Percentiles rank a stretch among this genome's conserved stretches.
These are phyloP conservation scores for Didymosphaeria variabile DNA, from an alignment of 2,329 filamentous ascomycete genomes.

Conservation along the genomic window DNA sequence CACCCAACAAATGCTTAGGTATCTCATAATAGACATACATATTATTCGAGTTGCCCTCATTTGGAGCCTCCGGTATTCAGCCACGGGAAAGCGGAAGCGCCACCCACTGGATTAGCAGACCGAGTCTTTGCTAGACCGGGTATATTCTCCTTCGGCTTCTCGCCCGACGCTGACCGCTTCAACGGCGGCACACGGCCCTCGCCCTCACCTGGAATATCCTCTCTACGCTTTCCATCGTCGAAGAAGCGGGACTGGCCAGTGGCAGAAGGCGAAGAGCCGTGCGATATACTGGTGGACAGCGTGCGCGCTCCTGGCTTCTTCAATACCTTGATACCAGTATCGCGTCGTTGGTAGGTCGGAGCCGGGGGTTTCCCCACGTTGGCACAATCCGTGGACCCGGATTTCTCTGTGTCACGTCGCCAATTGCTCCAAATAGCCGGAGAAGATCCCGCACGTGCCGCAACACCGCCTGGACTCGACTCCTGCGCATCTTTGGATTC, in stretches of 20 bases:
- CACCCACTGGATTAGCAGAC: conserved; percentile 83
- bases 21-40: not conserved
- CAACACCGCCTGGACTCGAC: conserved; percentile 26
- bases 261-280: conserved; percentile 30
- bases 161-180: conserved; percentile 41
- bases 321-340: conserved; percentile 87
- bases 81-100: conserved; percentile 95
- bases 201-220: conserved; percentile 26
- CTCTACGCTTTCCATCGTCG: conserved; percentile 56
- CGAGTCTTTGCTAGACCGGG: conserved; percentile 59
- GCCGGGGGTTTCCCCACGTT: conserved; percentile 65
- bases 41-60: conserved; percentile 19
- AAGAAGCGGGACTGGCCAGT: conserved; percentile 58
- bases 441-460: conserved; percentile 42
- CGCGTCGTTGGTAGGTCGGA: conserved; percentile 72
- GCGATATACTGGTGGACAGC: conserved; percentile 45
- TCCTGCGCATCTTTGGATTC: conserved; percentile 35
- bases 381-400: conserved; percentile 60
- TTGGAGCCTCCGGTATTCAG: conserved; percentile 65
- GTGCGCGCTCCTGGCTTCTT: conserved; percentile 72
- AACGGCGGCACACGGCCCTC: conserved; percentile 30
- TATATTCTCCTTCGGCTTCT: conserved; percentile 51
- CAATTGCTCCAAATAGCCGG: conserved; percentile 60
- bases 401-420: conserved; percentile 55
- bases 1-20: not conserved